These are phyloP conservation scores for Pseudogymnoascus destructans DNA, from an alignment of 2,329 filamentous ascomycete genomes.

Conservation along the genomic window DNA sequence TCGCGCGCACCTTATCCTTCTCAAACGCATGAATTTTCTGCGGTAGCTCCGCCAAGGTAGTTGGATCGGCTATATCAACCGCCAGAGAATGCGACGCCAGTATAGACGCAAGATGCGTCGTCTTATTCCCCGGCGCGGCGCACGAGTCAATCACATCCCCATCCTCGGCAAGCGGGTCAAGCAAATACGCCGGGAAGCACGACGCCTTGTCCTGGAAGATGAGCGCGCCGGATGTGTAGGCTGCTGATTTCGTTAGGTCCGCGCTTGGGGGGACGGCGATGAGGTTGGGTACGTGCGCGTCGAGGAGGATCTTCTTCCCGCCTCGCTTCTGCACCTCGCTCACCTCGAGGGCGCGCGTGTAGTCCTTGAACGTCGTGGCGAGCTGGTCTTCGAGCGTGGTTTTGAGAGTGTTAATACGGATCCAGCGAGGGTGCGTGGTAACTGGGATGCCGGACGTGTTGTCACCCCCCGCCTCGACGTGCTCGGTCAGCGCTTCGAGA, in stretches of 20 bases:
- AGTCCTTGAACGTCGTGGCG: constrained; percentile 57
- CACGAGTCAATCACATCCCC: constrained; percentile 85
- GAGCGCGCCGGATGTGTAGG: constrained; percentile 64
- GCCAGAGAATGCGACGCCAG: constrained; percentile 31
- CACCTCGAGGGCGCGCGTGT: constrained; percentile 42
- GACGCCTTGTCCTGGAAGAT: constrained; percentile 96
- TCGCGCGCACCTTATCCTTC: constrained; percentile 56
- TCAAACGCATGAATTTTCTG: constrained; percentile 65
- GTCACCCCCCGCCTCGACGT: constrained; percentile 40
- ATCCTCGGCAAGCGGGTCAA: constrained; percentile 53
- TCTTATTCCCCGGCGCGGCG: constrained; percentile 94
- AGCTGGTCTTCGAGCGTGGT: constrained; percentile 60
- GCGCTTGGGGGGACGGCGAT: constrained; percentile 60
- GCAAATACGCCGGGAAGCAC: constrained; percentile 84
- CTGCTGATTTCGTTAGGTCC: constrained; percentile 58
- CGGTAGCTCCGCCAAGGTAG: constrained; percentile 18
- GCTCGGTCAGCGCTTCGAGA: constrained; percentile 49
- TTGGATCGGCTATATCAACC: constrained; percentile 25
- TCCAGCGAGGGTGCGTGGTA: constrained; percentile 66
- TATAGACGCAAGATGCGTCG: constrained; percentile 78
- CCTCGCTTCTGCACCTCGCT: constrained; percentile 37
- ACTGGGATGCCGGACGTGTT: constrained; percentile 25
- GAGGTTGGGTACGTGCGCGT: constrained; percentile 70
- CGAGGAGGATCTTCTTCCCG: constrained; percentile 51
- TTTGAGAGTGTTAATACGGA: constrained; percentile 71